phyloP scores from a whole-genome alignment of 1,284 basidiomycete genomes.

The Trametes polyzona region DNA sequence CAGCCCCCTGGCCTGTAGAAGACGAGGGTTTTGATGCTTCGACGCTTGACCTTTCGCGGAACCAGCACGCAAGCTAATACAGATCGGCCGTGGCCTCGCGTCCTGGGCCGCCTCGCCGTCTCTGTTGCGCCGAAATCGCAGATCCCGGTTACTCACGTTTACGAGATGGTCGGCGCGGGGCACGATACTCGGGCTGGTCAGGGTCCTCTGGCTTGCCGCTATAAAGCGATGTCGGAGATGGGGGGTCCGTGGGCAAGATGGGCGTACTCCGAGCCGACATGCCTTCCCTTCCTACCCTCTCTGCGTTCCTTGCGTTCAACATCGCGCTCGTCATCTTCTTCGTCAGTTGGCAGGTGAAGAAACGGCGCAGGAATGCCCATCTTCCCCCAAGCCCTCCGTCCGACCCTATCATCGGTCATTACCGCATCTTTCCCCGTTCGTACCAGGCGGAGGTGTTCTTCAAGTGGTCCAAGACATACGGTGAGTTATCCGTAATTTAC shows the following conservation, averaged over 20 bases:
- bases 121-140: neutral
- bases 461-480: slow-evolving; percentile 25
- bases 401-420: slow-evolving; percentile 27
- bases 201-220: neutral
- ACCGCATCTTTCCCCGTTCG: slow-evolving; percentile 24
- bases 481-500: neutral
- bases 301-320: slow-evolving; percentile 9
- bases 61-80: slow-evolving; percentile 3
- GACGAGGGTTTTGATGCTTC: slow-evolving; percentile 7
- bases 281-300: neutral
- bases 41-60: slow-evolving; percentile 2
- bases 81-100: neutral
- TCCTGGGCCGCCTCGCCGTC: neutral
- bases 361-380: slow-evolving; percentile 6
- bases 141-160: neutral
- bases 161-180: neutral
- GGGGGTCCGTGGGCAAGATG: neutral
- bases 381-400: slow-evolving; percentile 27
- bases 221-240: neutral
- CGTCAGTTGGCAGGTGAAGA: slow-evolving; percentile 3
- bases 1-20: neutral
- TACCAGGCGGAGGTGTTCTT: slow-evolving; percentile 23
- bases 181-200: neutral
- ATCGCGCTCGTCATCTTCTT: slow-evolving; percentile 11
- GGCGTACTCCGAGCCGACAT: neutral